Base-by-base conservation (phyloP, 148 eudicot species). In the Pharnaceum exiguum region DNA sequence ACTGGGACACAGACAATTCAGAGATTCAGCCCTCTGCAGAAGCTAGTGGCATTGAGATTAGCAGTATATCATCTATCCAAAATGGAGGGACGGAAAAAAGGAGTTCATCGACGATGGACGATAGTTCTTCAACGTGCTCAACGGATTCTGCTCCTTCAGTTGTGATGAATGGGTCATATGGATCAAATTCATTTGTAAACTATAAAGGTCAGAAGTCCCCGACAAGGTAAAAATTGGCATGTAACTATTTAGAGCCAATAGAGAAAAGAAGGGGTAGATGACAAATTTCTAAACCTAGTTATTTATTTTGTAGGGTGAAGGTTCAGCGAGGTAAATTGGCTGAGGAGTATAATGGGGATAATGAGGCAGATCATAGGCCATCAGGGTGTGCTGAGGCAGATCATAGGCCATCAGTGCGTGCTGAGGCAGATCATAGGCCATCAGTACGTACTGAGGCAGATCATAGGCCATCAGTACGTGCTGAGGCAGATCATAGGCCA, bases 111-210 rank as follows among this genome's bases (percentile, higher is more conserved):
- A 46, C 63, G 36, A 75, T 85, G 63, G 96, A 89, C 67, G 94
- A 85, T 61, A 85, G 90, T 63, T 89, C 94, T 29, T 89, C 94
- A 33, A 85, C 96, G 7, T 79, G 87, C 51, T 89, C 96, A 46
- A 78, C 94, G 2, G 96, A 85, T 68, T 85, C 96, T 7, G 71
- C 79, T 35, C 87, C 83, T 30, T 83, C 90, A 5, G 66, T 77
- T 18, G 72, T 65, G 27, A 55, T 54, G 39, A 89, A 73, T 58
- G 87, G 77, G 57, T 67, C 77, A 23, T 65, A 63, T 52, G 75
- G 66, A 70, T 77, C 79, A 32, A 71, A 66, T 76, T 63, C 72
- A 30, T 63, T 61, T 60, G 55, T 66, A 15, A 67, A 67, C 67
- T 70, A 66, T n/a, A 83, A 79, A 64, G 63, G 50, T 55, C 74